phyloP scores from a whole-genome alignment of 202 grass and related monocot species.

The Schoenoplectus triqueter region DNA sequence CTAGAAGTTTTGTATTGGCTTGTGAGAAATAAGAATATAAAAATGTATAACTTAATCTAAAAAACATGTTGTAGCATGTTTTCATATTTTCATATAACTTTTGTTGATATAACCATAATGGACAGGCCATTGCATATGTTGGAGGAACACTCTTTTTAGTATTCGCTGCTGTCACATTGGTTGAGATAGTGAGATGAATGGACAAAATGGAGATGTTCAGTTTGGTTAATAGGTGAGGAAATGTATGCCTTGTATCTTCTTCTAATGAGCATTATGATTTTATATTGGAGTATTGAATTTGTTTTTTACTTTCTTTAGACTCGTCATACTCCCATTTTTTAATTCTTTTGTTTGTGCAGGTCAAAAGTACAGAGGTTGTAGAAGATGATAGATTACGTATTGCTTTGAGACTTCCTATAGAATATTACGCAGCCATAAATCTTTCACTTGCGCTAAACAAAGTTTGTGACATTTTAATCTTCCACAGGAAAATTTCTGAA shows the following conservation, averaged over 20 bases:
- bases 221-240: slow-evolving; percentile 19
- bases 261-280: background rate
- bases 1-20: background rate
- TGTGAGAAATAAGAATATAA: no score
- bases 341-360: slow-evolving; percentile 13
- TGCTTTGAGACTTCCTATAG: background rate
- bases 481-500: background rate
- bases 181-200: slow-evolving; percentile 77
- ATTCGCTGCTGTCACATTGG: slow-evolving; percentile 78
- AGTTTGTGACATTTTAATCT: background rate
- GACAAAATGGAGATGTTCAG: slow-evolving; percentile 38
- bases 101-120: slow-evolving; percentile 1
- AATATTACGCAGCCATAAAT: background rate
- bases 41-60: no score
- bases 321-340: background rate
- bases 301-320: background rate
- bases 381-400: background rate
- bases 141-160: slow-evolving; percentile 91
- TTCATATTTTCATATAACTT: background rate
- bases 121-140: slow-evolving; percentile 90
- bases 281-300: background rate
- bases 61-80: background rate
- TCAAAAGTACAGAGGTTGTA: background rate
- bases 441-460: background rate
- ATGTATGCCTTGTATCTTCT: slow-evolving; percentile 8